Base-by-base conservation (phyloP, 2,329 filamentous ascomycete genomes). In the Ascochyta pisi region DNA sequence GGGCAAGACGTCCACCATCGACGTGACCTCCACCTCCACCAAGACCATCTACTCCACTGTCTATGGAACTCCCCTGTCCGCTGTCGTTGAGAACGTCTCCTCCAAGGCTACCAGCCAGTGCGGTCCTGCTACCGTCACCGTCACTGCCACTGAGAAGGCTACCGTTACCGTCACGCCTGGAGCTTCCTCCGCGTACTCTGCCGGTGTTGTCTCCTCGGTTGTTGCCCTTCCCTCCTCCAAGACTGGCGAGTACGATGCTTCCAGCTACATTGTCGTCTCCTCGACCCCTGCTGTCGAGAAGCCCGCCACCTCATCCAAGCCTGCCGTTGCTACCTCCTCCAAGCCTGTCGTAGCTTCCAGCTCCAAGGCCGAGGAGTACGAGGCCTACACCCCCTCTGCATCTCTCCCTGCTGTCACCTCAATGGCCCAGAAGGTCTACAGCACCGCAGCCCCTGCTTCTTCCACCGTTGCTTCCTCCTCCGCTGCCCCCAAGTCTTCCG, bases 61-160 rank as follows among this genome's bases (percentile, higher is more conserved):
- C 46, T 54, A 61, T 34, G 54, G 62, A 54, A 66, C 67, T 49
- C 57, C 58, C 26, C 66, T 68, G 33, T 60, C 58, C 27, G 62
- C 41, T 33, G 54, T 57, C 34, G 52, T 60, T 43, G 65, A 65
- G 51, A 61, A 69, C 29, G 63, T 64, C 13, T 56, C 66, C 29
- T 62, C 61, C 38, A 58, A 58, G 34, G 63, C 61, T 44, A 26
- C 31, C 34, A 57, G 57, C 33, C 65, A 60, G 42, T 73, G 66
- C 54, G 70, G 70, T 40, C 53, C 53, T 37, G 64, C 68, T 23
- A 71, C 71, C 50, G 67, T 74, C 50, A 72, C 70, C 51, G 72
- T 78, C 39, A 79, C 77, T 45, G 73, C 74, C 31, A 77, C 74
- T 40, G 71, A 75, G 59, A 73, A 74, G 55, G 73, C 78, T 45